Evolutionary conservation across 108 stramenopile genomes (phyloP), one percentile per base, ranked within the genome.

Genomic region (Cyclotella baltica): DNA sequence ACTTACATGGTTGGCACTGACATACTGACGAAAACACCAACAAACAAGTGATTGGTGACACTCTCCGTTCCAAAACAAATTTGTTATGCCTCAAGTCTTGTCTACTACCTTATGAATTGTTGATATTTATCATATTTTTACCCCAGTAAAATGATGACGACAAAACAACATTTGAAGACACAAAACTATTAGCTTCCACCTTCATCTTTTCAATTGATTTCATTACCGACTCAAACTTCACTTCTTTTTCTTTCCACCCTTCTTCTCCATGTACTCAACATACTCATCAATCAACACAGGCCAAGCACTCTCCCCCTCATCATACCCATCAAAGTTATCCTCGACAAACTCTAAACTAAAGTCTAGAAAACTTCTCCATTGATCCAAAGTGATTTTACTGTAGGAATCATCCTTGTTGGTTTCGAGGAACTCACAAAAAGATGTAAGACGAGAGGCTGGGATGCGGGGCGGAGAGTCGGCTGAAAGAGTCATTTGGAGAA

Each of bases 291-390:
- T 92, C 70, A 94, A 72, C 29, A 94, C 93, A 35, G 93, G 91
- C 93, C 93, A 92, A 51, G 93, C 93, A 76, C 88, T 90, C 62
- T 67, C 80, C 27, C 84, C 80, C 74, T 96, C 93, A 74, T 96
- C 93, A 78, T 93, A 96, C 22, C 67, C 68, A 47, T 78, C 85
- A 80, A 94, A 83, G 19, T 80, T 80, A 50, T 80, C 83, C 10
- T 69, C 76, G 15, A 34, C 34, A 73, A 83, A 88, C 79, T 93
- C 90, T 51, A 85, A 66, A 67, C 88, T 88, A 82, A 96, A 96
- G 62, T 94, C 95, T 75, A 92, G 81, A 89, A 96, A 96, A 29
- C 83, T 85, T 20, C 85, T 86, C 95, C 95, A 96, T 73, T 92
- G 90, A 92, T 96, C 95, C 67, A 96, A 74, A 0, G 89, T 94